Conservation (phyloP, 1,284 basidiomycete species). For the Pseudozyma flocculosa region DNA sequence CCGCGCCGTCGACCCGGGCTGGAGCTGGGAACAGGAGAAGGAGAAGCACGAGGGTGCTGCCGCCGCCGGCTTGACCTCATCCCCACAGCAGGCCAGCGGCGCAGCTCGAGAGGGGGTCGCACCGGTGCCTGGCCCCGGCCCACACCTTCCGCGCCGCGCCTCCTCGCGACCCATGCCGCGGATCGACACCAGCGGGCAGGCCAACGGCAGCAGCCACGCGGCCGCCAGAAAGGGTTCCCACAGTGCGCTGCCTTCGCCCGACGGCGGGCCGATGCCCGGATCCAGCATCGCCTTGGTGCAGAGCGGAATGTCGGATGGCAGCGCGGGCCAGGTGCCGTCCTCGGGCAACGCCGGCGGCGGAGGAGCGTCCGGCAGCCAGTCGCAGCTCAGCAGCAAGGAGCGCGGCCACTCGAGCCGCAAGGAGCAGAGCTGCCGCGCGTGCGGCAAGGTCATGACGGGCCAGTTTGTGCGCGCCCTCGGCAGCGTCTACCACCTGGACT, state of each 20-base stretch:
- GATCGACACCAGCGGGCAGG: constrained; percentile 14
- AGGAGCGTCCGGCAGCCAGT: too few species aligned
- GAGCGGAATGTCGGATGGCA: too few species aligned
- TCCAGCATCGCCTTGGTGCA: too few species aligned
- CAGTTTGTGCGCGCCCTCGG: constrained; percentile 95
- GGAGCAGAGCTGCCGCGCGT: constrained; percentile 51
- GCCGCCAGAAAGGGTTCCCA: too few species aligned
- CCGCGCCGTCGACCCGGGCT: constrained; percentile 35
- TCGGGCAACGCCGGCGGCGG: too few species aligned
- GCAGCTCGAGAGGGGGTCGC: too few species aligned
- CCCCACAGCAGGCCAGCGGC: constrained; percentile 14
- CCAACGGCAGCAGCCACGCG: too few species aligned
- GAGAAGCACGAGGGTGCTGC: constrained; percentile 19
- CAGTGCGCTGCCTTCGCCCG: too few species aligned
- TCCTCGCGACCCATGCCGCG: constrained; percentile 21
- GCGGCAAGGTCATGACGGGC: constrained; percentile 68
- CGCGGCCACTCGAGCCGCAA: constrained; percentile 8
- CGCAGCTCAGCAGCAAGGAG: not conserved
- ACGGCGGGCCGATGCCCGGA: too few species aligned
- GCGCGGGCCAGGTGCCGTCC: too few species aligned
- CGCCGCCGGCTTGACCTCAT: constrained; percentile 8
- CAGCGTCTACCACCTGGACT: constrained; percentile 90
- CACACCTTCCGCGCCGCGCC: constrained; percentile 20
- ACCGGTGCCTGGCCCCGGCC: not conserved
- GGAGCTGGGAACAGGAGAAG: constrained; percentile 37